Conservation (phyloP, 129 eudicot species). For the Daucus carota region DNA sequence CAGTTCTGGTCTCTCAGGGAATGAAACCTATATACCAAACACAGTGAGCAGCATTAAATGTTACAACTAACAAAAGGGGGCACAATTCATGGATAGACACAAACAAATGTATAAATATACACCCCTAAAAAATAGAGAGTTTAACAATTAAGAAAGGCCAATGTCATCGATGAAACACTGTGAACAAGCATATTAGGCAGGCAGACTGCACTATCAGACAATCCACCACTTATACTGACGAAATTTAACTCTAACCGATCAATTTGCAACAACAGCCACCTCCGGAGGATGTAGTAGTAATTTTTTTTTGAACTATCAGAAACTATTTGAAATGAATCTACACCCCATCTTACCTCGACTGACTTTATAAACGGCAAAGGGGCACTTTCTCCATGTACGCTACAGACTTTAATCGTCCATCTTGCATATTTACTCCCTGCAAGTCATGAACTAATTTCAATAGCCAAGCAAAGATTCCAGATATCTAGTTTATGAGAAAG, state of each 20-base stretch:
- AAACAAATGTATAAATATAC: neutral
- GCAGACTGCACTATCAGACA: too few species aligned
- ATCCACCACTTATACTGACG: too few species aligned
- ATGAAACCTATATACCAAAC: conserved; percentile 47
- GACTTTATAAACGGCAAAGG: conserved; percentile 57
- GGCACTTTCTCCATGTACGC: conserved; percentile 64
- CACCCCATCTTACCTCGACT: conserved; percentile 31
- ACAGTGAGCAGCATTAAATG: neutral
- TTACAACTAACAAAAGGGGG: neutral
- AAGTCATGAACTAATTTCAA: neutral
- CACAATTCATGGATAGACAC: neutral
- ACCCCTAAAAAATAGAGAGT: neutral
- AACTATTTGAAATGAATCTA: neutral
- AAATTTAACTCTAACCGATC: neutral
- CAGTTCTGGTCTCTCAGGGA: conserved; percentile 66
- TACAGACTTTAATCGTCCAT: conserved; percentile 53
- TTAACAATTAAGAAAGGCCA: neutral
- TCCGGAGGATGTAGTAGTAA: neutral
- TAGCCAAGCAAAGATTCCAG: neutral
- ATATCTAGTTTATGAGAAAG: conserved; percentile 1
- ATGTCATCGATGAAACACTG: too few species aligned
- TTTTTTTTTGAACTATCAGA: neutral
- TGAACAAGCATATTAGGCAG: too few species aligned
- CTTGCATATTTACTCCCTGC: conserved; percentile 47
- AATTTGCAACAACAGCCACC: too few species aligned